Evolutionary conservation across 305 asterid genomes (phyloP), one percentile per base, ranked within the genome.

Genomic region (Fraxinus xanthoxyloides): DNA sequence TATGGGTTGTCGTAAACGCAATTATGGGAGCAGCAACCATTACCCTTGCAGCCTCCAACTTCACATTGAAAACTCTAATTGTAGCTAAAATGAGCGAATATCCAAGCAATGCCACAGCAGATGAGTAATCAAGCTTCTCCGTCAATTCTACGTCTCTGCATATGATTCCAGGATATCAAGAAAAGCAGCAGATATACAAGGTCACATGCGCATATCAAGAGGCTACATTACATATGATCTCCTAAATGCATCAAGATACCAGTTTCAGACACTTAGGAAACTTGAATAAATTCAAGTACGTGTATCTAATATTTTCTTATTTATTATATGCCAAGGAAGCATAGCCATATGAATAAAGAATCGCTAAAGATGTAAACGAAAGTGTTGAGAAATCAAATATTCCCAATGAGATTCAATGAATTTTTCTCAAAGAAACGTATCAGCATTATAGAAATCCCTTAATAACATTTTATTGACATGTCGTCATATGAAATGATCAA

Each of bases 11-110:
- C 84, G 92, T 84, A 72, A 94, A 94, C 48, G 98, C 98, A 59
- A 94, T 75, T 75, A 94, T 61, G 54, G 99, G 99, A 80, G 99
- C 97, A 26, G 98, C 89, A 84, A 94, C 92, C 98, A 95, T 95
- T 90, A 95, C 98, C 89, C 99, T 88, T 48, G 93, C 89, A 82
- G 99, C 99, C 88, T 95, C 99, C 26, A 84, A 84, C 80, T 80
- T 89, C 80, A 95, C 90, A 72, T 43, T 89, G 92, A 92, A 94
- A 85, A 84, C 90, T 83, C 99, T 88, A 56, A 95, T 80, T 80
- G 93, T 84, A 43, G 98, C 92, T 81, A 93, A 83, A 81, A 93
- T 85, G 79, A 95, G 92, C 8, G 98, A 92, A 85, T 82, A 92
- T 79, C 99, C 99, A 32, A 95, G 88, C 35, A 93, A 88, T 32